Evolutionary conservation across 192 early-diverging fungal species (phyloP).

Genomic region (Umbelopsis ramanniana): DNA sequence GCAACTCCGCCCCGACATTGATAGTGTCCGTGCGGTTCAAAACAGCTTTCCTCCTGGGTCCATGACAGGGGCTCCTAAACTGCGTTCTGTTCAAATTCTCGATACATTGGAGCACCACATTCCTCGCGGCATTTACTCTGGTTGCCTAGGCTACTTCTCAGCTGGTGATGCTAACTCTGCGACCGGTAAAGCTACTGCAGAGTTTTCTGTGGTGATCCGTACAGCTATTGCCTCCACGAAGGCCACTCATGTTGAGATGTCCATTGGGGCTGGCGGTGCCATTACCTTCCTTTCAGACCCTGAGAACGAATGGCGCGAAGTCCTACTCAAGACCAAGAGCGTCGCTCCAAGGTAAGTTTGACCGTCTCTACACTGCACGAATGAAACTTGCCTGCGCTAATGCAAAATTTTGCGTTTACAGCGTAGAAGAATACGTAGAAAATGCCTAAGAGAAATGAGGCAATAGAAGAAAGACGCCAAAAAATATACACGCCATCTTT

Average conservation of each 20-base stretch:
- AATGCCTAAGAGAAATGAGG: background rate
- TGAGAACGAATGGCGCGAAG: conserved; percentile 86
- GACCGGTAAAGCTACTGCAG: conserved; percentile 50
- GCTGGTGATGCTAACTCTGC: conserved; percentile 5
- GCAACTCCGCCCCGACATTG: conserved; percentile 59
- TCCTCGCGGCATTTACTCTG: conserved; percentile 88
- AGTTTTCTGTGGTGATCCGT: conserved; percentile 91
- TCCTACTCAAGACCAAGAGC: conserved; percentile 74
- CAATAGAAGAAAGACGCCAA: background rate
- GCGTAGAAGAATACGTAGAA: background rate
- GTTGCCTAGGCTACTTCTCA: conserved; percentile 89
- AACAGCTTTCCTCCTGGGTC: conserved; percentile 92
- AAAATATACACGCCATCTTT: too few relatives aligned
- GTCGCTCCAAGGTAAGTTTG: conserved; percentile 55
- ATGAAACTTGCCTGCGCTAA: background rate
- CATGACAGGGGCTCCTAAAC: conserved; percentile 98
- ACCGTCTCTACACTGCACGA: background rate
- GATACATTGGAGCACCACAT: conserved; percentile 69
- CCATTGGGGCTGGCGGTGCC: conserved; percentile 93
- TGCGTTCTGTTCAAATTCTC: conserved; percentile 80
- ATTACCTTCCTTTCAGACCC: conserved; percentile 88
- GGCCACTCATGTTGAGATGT: conserved; percentile 50
- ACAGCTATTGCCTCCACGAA: conserved; percentile 70
- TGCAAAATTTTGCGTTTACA: background rate
- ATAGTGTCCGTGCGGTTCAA: conserved; percentile 70